Percentiles rank a stretch among this genome's conserved stretches.
These are phyloP conservation scores for Phoenix roebelenii DNA, from an alignment of 176 grass and related monocot genomes.

Conservation along the genomic window DNA sequence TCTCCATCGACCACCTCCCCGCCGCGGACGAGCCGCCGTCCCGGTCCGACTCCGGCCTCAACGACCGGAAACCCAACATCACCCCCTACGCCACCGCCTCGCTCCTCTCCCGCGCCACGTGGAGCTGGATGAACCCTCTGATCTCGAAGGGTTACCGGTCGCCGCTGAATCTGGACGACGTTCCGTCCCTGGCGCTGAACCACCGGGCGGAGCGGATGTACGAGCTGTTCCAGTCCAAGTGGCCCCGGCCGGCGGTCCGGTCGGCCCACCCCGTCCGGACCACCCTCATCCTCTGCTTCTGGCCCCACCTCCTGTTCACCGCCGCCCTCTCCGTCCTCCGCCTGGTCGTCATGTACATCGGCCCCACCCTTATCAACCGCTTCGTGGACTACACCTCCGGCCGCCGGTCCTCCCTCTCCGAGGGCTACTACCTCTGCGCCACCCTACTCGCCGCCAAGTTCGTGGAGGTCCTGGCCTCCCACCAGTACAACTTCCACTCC, in stretches of 20 bases:
- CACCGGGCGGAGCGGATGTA: conserved; percentile 75
- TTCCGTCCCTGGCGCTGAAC: conserved; percentile 38
- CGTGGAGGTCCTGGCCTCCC: conserved; percentile 57
- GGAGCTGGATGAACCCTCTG: conserved; percentile 91
- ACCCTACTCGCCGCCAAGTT: conserved; percentile 63
- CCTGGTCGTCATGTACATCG: conserved; percentile 78
- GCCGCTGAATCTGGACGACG: conserved; percentile 47
- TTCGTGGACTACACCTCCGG: conserved; percentile 56
- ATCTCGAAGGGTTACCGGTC: conserved; percentile 44
- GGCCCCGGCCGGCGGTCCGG: conserved; percentile 33
- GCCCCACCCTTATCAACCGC: conserved; percentile 73
- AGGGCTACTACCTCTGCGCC: conserved; percentile 43
- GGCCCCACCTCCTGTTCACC: conserved; percentile 53
- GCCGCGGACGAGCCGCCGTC: neutral
- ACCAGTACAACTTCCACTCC: conserved; percentile 99
- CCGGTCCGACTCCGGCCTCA: neutral
- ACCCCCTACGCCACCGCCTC: conserved; percentile 57
- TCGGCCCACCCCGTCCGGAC: conserved; percentile 48
- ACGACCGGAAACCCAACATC: conserved; percentile 17
- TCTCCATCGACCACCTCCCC: neutral
- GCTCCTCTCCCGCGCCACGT: conserved; percentile 41
- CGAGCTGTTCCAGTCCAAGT: conserved; percentile 40
- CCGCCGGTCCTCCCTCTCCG: neutral
- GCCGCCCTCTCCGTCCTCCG: conserved; percentile 45
- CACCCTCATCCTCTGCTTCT: conserved; percentile 66